These are phyloP conservation scores for Saprolegnia diclina DNA, from an alignment of 352 stramenopile species.

Conservation along the genomic window DNA sequence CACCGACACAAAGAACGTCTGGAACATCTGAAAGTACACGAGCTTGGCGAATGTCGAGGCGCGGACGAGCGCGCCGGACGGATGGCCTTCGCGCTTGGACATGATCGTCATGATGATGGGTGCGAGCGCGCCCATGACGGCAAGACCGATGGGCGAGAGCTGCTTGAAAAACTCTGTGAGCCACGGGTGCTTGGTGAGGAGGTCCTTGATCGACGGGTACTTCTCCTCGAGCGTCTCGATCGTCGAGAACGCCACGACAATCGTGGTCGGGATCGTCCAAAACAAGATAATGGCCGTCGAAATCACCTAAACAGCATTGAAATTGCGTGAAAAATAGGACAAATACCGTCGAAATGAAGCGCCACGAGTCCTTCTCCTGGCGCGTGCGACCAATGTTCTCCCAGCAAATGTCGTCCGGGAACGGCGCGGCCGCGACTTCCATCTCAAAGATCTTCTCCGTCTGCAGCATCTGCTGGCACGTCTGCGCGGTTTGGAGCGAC, in stretches of 20 bases:
- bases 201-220: constrained; percentile 39
- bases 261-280: constrained; percentile 73
- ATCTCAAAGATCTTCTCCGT: constrained; percentile 50
- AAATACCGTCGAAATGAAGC: constrained; percentile 27
- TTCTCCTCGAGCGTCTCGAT: constrained; percentile 46
- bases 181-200: constrained; percentile 59
- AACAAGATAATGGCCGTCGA: constrained; percentile 72
- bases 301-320: constrained; percentile 28
- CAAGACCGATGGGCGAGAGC: constrained; percentile 68
- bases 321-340: background rate
- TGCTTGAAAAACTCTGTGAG: constrained; percentile 67
- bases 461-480: constrained; percentile 64
- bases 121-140: constrained; percentile 68
- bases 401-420: constrained; percentile 70
- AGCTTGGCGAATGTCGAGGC: constrained; percentile 77
- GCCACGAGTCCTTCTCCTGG: constrained; percentile 27
- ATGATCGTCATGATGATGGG: constrained; percentile 80
- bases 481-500: constrained; percentile 61
- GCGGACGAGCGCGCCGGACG: constrained; percentile 52
- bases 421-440: constrained; percentile 44
- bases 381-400: constrained; percentile 47
- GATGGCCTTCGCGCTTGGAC: constrained; percentile 73
- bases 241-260: constrained; percentile 72
- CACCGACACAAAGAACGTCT: constrained; percentile 78
- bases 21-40: constrained; percentile 75